Base-by-base conservation (phyloP, 139 green algal species). In the Chara braunii region DNA sequence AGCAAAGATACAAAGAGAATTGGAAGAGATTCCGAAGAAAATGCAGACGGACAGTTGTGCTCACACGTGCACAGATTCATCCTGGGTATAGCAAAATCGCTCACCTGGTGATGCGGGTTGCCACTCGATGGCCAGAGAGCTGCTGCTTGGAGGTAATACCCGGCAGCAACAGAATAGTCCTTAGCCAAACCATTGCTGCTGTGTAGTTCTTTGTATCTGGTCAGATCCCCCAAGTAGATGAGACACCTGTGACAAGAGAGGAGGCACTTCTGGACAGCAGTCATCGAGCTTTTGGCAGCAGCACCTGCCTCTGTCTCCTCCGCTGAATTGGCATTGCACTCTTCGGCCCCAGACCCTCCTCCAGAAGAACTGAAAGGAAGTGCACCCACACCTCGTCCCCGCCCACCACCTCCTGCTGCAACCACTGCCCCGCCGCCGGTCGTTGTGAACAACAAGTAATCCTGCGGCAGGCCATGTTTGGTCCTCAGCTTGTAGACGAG, bases 31-130 rank as follows among this genome's bases (percentile, higher is more conserved):
- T n/a, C n/a, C n/a, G n/a, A n/a, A n/a, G n/a, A n/a, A n/a, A n/a
- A n/a, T n/a, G n/a, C n/a, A n/a, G n/a, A n/a, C n/a, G n/a, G n/a
- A n/a, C n/a, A n/a, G n/a, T n/a, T n/a, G n/a, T n/a, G n/a, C n/a
- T n/a, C n/a, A n/a, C n/a, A n/a, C n/a, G n/a, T n/a, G n/a, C n/a
- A n/a, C n/a, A n/a, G n/a, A n/a, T n/a, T n/a, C n/a, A n/a, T n/a
- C n/a, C n/a, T n/a, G n/a, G n/a, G n/a, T n/a, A n/a, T n/a, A n/a
- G n/a, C n/a, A 52, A 52, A 6, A 51, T 7, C 43, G 23, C 35
- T 22, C 29, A 75, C 67, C 67, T 75, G 67, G 22, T 75, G 70
- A 34, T 75, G 61, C 7, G 67, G 67, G 42, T 75, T 75, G 9
- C 67, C 67, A 36, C 61, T 51, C 5, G 33, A 43, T 4, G 67